These are phyloP conservation scores for Cucurbita moschata DNA, from an alignment of 306 rosid species.

Conservation along the genomic window DNA sequence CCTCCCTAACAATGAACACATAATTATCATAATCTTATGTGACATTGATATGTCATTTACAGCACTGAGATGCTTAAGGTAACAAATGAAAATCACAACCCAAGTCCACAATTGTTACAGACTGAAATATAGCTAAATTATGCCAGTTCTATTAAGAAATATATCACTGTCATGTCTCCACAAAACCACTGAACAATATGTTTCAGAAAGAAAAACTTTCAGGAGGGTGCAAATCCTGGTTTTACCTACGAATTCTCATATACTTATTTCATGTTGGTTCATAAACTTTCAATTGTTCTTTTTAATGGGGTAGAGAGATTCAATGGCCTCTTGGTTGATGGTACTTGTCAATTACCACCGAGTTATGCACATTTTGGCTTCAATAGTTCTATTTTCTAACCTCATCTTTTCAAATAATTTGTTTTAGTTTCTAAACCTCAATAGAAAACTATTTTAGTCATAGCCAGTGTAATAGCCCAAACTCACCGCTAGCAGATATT, in stretches of 20 bases:
- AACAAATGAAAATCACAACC: not conserved
- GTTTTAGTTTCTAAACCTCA: not conserved
- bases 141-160: not conserved
- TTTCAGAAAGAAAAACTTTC: not conserved
- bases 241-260: not conserved
- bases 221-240: not conserved
- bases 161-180: not conserved
- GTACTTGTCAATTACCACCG: too few species aligned
- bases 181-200: not conserved
- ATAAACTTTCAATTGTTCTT: not conserved
- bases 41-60: not conserved
- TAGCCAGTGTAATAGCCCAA: too few species aligned
- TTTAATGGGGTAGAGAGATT: not conserved
- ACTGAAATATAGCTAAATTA: not conserved
- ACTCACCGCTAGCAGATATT: too few species aligned
- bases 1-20: slow-evolving; percentile 50
- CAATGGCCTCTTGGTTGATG: too few species aligned
- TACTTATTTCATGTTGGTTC: not conserved
- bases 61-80: not conserved
- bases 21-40: not conserved
- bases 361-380: too few species aligned
- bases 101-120: not conserved
- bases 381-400: not conserved
- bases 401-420: not conserved
- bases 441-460: not conserved